Base-by-base conservation (phyloP, 306 rosid genomes). In the Dryas drummondii region DNA sequence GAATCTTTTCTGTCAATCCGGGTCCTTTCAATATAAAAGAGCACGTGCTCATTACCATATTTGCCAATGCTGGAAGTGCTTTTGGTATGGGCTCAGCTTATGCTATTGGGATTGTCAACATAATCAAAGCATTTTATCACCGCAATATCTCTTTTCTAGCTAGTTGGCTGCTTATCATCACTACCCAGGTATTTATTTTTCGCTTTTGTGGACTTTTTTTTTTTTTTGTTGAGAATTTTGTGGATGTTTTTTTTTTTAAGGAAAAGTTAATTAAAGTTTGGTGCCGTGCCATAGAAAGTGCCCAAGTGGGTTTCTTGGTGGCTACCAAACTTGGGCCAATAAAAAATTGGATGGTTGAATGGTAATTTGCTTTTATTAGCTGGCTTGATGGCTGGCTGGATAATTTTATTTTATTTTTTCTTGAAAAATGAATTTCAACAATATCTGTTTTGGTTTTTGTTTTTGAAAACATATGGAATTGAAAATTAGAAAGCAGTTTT, bases 11-110 rank as follows among this genome's bases (percentile, higher is more conserved):
- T 0, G 12, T 91, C 0, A 91, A 91, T 76, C 92, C 97, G 47
- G 93, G 92, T 1, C 93, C 97, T 9, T 91, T 91, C 75, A 91
- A 91, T 81, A 85, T 88, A 80, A 91, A 88, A 72, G 96, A 91
- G 71, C 96, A 91, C 76, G 96, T 88, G 42, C 87, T 91, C 0
- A 84, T 91, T 37, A 71, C 96, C 48, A 88, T 91, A 17, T 91
- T 88, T 50, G 97, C 97, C 3, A 91, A 91, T 65, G 97, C 90
- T 0, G 97, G 97, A 2, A 81, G 84, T 53, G 97, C 90, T 0
- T 91, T 88, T 50, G 97, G 97, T 42, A 9, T 68, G 5, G 91
- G 93, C 5, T 32, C 92, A 0, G 88, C 97, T 6, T 91, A 88
- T 3, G 93, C 84, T 0, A 88, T 88, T 0, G 81, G 93, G 4